phyloP scores from a whole-genome alignment of 1,284 basidiomycete genomes.

The Neolentinus lepideus region DNA sequence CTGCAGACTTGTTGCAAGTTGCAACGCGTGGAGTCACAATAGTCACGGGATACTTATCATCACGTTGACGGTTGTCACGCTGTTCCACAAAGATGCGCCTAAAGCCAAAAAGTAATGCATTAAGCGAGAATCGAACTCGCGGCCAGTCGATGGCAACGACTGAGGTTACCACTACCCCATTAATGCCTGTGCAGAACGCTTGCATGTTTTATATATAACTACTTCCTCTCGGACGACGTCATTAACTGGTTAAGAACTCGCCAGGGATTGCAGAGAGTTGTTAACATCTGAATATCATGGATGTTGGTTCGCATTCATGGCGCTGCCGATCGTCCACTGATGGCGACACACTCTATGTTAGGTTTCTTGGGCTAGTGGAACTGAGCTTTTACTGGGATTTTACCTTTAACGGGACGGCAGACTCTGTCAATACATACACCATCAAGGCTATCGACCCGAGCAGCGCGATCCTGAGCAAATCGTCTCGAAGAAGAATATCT shows the following conservation, averaged over 20 bases:
- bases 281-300: background rate
- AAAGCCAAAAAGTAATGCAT: background rate
- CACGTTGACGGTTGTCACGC: no score
- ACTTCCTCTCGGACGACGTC: no score
- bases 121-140: slow-evolving; percentile 61
- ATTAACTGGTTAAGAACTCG: no score
- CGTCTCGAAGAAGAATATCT: slow-evolving; percentile 24
- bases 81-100: no score
- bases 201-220: no score
- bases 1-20: no score
- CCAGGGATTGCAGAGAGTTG: no score
- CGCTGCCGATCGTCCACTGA: background rate
- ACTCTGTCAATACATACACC: slow-evolving; percentile 35
- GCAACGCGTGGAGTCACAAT: no score
- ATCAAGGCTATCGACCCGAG: slow-evolving; percentile 25
- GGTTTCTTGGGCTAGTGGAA: slow-evolving; percentile 33
- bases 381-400: slow-evolving; percentile 38
- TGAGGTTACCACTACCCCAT: slow-evolving; percentile 40
- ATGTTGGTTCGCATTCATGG: background rate
- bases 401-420: slow-evolving; percentile 35
- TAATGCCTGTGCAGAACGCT: no score
- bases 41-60: no score
- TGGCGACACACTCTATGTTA: slow-evolving; percentile 20
- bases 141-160: slow-evolving; percentile 52
- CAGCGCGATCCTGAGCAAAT: slow-evolving; percentile 10